These are phyloP conservation scores for Candida tetrigidarum DNA, from an alignment of 1,139 yeast genomes.

Conservation along the genomic window DNA sequence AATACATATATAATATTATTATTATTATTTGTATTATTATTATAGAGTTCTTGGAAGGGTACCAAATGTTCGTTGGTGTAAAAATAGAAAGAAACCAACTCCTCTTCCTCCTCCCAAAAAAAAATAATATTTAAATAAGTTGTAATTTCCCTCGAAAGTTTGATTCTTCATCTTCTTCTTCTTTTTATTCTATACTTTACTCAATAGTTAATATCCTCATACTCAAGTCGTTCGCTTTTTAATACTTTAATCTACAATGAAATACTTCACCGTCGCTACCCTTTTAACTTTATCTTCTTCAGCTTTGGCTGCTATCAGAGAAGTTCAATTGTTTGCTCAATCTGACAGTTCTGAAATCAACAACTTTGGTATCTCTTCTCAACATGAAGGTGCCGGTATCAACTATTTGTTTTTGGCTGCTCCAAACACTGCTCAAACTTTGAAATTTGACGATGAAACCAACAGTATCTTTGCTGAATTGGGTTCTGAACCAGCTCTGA, in stretches of 20 bases:
- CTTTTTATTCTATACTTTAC: neutral
- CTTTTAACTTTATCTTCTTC: constrained; percentile 22
- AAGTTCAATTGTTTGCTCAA: constrained; percentile 21
- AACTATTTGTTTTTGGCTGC: constrained; percentile 44
- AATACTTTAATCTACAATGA: constrained; percentile 18
- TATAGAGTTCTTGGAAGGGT: neutral
- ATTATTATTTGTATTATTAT: neutral
- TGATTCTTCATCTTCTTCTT: neutral
- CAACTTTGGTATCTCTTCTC: constrained; percentile 33
- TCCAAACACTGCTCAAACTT: constrained; percentile 11
- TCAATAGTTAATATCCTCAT: too few species aligned
- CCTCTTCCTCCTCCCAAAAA: too few species aligned
- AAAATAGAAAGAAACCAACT: too few species aligned
- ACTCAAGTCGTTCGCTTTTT: constrained; percentile 2
- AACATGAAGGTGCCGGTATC: constrained; percentile 62
- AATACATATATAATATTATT: neutral
- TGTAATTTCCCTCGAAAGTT: neutral
- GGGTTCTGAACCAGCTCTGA: neutral
- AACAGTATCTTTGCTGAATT: constrained; percentile 35
- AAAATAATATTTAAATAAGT: constrained; percentile 4
- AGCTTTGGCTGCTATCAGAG: constrained; percentile 25
- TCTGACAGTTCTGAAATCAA: constrained; percentile 26
- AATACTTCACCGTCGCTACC: constrained; percentile 19
- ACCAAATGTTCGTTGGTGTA: neutral
- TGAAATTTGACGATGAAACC: constrained; percentile 60